Conservation (phyloP, 2,329 filamentous ascomycete species). For the Cytospora leucostoma region DNA sequence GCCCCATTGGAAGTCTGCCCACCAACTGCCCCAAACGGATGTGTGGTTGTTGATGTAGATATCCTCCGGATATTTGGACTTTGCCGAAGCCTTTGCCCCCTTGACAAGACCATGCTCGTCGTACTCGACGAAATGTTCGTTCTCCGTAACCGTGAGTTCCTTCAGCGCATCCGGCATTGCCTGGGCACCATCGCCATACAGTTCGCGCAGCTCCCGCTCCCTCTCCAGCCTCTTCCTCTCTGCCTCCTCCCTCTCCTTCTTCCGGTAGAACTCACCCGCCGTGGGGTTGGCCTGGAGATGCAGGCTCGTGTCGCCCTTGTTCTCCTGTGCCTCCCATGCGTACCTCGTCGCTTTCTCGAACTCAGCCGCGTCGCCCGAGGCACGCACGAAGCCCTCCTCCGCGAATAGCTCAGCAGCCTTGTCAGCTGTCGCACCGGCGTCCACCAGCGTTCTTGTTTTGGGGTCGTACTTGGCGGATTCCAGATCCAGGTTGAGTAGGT, state of each 20-base stretch:
- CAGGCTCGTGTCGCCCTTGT: conserved; percentile 72
- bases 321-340: conserved; percentile 94
- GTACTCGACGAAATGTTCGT: conserved; percentile 89
- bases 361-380: conserved; percentile 86
- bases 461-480: conserved; percentile 98
- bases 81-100: conserved; percentile 74
- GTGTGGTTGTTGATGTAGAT: conserved; percentile 88
- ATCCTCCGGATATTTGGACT: conserved; percentile 91
- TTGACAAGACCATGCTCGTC: conserved; percentile 89
- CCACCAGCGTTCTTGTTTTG: conserved; percentile 89
- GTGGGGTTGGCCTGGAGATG: conserved; percentile 97
- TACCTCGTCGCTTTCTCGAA: conserved; percentile 89
- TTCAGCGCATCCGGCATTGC: conserved; percentile 62
- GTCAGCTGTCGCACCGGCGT: conserved; percentile 78
- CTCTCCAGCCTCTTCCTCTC: conserved; percentile 68
- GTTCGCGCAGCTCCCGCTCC: conserved; percentile 72
- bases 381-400: conserved; percentile 88
- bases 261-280: conserved; percentile 80
- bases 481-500: conserved; percentile 89
- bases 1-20: conserved; percentile 92
- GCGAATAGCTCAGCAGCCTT: conserved; percentile 81
- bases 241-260: conserved; percentile 74
- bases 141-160: conserved; percentile 72
- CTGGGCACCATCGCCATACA: conserved; percentile 70
- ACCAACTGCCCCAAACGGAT: conserved; percentile 96